phyloP scores from a whole-genome alignment of 2,329 filamentous ascomycete genomes.

The Talaromyces amestolkiae region DNA sequence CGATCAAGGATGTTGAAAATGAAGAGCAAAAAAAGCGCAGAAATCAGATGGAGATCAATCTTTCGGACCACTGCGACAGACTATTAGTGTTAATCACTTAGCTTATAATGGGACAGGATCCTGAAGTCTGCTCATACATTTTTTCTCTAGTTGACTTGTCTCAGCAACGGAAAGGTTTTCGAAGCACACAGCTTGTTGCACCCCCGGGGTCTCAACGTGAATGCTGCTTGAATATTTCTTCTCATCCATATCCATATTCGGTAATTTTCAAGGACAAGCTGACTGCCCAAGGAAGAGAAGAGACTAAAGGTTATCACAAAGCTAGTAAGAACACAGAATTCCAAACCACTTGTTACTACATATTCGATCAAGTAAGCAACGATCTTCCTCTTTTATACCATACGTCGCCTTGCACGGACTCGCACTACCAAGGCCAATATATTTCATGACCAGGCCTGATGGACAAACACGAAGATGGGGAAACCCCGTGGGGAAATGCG shows the following conservation, averaged over 20 bases:
- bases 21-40: not conserved
- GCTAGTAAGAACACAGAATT: not conserved
- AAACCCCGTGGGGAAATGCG: not conserved
- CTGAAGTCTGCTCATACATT: not conserved
- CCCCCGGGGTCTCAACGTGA: not conserved
- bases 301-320: not conserved
- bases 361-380: not conserved
- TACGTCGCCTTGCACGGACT: not conserved
- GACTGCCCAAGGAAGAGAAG: not conserved
- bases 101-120: not conserved
- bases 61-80: not conserved
- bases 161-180: not conserved
- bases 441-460: not conserved
- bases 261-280: not conserved
- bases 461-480: not conserved
- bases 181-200: not conserved
- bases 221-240: not conserved
- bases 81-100: not conserved
- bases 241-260: not conserved
- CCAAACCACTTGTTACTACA: not conserved
- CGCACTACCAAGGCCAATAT: not conserved
- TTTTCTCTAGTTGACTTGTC: not conserved
- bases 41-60: not conserved
- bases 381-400: not conserved
- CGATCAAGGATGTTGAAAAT: slow-evolving; percentile 52